Conservation (phyloP, 371 early-diverging fungal genomes). For the Rhizopus delemar region DNA sequence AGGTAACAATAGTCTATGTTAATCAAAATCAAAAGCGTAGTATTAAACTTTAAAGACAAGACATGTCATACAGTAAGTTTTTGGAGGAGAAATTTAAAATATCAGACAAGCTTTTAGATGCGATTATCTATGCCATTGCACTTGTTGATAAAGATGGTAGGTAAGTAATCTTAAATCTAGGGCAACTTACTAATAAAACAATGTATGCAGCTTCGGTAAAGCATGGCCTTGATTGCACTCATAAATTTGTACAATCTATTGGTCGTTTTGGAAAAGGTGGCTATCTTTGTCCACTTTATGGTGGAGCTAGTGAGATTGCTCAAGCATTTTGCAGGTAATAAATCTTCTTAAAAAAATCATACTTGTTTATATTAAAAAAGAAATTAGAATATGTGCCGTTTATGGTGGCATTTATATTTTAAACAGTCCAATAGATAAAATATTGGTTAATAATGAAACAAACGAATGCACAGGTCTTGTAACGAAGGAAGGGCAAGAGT, state of each 20-base stretch:
- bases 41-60: neutral
- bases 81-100: conserved; percentile 68
- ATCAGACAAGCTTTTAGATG: conserved; percentile 61
- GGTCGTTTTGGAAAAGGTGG: conserved; percentile 88
- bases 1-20: conserved; percentile 17
- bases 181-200: neutral
- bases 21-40: neutral
- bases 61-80: conserved; percentile 47
- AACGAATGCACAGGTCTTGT: conserved; percentile 47
- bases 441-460: conserved; percentile 34
- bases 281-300: conserved; percentile 84
- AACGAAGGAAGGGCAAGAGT: conserved; percentile 48
- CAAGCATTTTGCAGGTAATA: conserved; percentile 88
- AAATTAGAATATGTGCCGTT: conserved; percentile 77
- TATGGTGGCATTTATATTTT: conserved; percentile 89
- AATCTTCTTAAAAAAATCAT: neutral
- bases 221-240: conserved; percentile 67
- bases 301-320: conserved; percentile 86
- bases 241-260: conserved; percentile 74
- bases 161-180: neutral
- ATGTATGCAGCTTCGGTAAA: conserved; percentile 45
- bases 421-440: conserved; percentile 46
- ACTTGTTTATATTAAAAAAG: neutral
- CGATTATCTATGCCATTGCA: conserved; percentile 75
- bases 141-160: conserved; percentile 52